Percentiles rank a stretch among this genome's conserved stretches.
Conservation (phyloP, 179 eudicot species). For the Beta corolliflora region DNA sequence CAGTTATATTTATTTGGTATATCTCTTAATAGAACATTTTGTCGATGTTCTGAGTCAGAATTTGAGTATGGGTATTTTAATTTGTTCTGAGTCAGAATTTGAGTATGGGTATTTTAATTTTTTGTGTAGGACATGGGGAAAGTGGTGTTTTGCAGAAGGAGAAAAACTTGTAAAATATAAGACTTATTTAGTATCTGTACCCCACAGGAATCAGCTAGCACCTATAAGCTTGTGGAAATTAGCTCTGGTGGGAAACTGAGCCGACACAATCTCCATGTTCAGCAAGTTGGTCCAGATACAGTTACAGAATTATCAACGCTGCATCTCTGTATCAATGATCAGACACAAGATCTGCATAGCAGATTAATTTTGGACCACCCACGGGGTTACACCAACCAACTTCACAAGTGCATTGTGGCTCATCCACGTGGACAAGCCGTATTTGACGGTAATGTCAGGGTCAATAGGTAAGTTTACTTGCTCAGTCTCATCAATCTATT, state of each 20-base stretch:
- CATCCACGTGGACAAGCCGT: constrained; percentile 25
- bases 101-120: no score
- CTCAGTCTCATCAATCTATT: background rate
- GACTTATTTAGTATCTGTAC: no score
- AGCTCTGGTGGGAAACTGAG: constrained; percentile 32
- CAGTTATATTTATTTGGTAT: no score
- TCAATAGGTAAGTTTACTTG: background rate
- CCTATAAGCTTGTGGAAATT: constrained; percentile 57
- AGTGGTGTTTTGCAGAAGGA: no score
- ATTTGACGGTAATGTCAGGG: no score
- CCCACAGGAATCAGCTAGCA: no score
- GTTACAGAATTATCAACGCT: constrained; percentile 81
- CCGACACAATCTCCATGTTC: constrained; percentile 85
- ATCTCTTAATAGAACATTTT: no score
- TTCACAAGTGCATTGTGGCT: constrained; percentile 96
- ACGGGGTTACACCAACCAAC: constrained; percentile 75
- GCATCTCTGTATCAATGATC: constrained; percentile 35
- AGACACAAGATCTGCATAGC: constrained; percentile 89
- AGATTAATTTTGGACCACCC: constrained; percentile 82
- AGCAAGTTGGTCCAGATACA: constrained; percentile 90
- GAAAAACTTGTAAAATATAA: no score
- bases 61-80: no score
- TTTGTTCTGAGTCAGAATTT: no score
- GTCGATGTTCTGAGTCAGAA: no score
- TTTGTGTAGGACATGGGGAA: no score